Evolutionary conservation across 495 filamentous ascomycete species (phyloP), one percentile per base, ranked within the genome.

Genomic region (Neurospora terricola): DNA sequence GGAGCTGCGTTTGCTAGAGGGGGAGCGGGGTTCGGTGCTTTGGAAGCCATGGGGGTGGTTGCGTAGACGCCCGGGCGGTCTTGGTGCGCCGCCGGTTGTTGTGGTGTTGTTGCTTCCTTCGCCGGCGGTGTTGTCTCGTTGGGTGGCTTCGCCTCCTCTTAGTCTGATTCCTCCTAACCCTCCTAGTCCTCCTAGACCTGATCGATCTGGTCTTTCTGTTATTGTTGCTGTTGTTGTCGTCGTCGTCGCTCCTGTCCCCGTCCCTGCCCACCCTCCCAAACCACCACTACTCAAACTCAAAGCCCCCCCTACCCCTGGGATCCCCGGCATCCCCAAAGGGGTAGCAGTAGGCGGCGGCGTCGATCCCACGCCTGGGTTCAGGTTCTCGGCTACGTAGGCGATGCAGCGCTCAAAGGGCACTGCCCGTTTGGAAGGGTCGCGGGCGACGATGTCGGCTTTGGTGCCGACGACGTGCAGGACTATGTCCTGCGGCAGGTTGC

Each of bases 391-490:
- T 23, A 97, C 94, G 80, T 97, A 99, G 11, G 92, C 93, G 77
- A 98, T 96, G 76, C 94, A 97, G 43, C 91, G 86, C 81, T 99
- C 95, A 78, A 98, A 99, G 16, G 94, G 93, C 1, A 99, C 93
- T 76, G 93, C 88, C 45, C 96, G 88, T 62, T 85, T 82, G 5
- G 84, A 82, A 4, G 96, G 96, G 71, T 97, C 92, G 40, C 88
- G 82, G 9, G 93, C 91, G 34, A 97, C 94, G 36, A 98, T 87
- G 81, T 99, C 96, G 72, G 90, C 90, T 80, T 99, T 99, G 5
- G 96, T 98, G 69, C 96, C 96, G 2, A 98, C 96, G 42, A 99
- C 92, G 78, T 99, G 96, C 10, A 99, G 88, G n/a, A 99, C 91
- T 37, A 97, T 87, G 73, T 94, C 92, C 70, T 85, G 72, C 59